Evolutionary conservation across 371 early-diverging fungal genomes (phyloP), one percentile per base, ranked within the genome.

Genomic region (Mucor plumbeus): DNA sequence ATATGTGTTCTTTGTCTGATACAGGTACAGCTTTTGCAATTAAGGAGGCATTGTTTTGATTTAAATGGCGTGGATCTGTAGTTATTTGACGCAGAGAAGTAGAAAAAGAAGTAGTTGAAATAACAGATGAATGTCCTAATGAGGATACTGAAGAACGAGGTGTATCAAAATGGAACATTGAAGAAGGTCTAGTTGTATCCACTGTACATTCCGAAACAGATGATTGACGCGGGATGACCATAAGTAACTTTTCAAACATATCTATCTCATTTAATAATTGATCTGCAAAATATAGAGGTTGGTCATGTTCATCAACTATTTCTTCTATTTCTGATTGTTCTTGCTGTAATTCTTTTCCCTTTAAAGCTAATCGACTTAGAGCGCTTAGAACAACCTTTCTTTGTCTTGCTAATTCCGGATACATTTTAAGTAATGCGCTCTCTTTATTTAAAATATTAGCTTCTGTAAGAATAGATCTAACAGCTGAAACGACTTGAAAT

Each of bases 371-470:
- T n/a, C 76, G 69, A 43, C 80, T 79, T 15, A 83, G 64, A 4
- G 71, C 59, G 21, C 67, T 74, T 10, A 81, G 65, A 0, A 83
- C 74, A 9, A 67, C 53, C 60, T 76, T 77, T 31, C 84, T 68
- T 44, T 83, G 84, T 11, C 72, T 65, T 13, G 78, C 76, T 19
- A 81, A 43, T 59, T 79, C 84, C 5, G 84, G 81, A 43, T 72
- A 70, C 10, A 68, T 59, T 54, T 69, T 76, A 17, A 83, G 64
- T 1, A 83, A 48, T 10, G 74, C 72, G 6, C 76, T 76, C 50
- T 83, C 84, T 57, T 81, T 83, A 41, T 68, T 73, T 17, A 79
- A 76, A 14, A 80, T 76, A 34, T 80, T 77, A 1, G 77, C 71
- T 34, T 79, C 78, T 9, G 78, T 71, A 34, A 83, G 66, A 9